Evolutionary conservation across 208 protist genomes (phyloP).

Genomic region (Wallacemonas sp.): DNA sequence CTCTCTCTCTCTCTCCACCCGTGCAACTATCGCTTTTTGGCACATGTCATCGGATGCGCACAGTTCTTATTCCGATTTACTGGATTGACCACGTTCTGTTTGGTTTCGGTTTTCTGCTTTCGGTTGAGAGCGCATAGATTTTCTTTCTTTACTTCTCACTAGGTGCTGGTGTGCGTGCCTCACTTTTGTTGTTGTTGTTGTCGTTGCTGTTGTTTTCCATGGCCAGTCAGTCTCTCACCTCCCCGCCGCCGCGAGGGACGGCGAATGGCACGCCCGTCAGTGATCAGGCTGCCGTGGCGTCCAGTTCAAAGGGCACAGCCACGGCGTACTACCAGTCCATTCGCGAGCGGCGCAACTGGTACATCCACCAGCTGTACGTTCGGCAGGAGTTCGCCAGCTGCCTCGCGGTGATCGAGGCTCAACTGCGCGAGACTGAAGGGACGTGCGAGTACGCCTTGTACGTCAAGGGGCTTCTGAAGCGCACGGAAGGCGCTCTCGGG

Average conservation of each 20-base stretch:
- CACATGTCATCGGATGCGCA: too few relatives aligned
- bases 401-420: slow-evolving; percentile 85
- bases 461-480: slow-evolving; percentile 92
- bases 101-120: too few relatives aligned
- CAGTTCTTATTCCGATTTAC: too few relatives aligned
- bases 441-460: slow-evolving; percentile 92
- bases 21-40: too few relatives aligned
- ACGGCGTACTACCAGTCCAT: slow-evolving; percentile 34
- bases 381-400: slow-evolving; percentile 90
- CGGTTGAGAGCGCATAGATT: too few relatives aligned
- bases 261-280: neutral
- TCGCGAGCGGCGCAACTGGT: slow-evolving; percentile 92
- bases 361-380: slow-evolving; percentile 94
- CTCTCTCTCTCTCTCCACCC: too few relatives aligned
- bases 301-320: neutral
- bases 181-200: slow-evolving; percentile 11
- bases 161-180: too few relatives aligned
- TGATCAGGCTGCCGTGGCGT: neutral
- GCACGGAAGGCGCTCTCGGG: slow-evolving; percentile 91
- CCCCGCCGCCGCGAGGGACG: neutral
- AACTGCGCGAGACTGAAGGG: slow-evolving; percentile 78
- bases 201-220: too few relatives aligned
- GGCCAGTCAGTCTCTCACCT: slow-evolving; percentile 1
- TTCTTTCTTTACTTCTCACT: too few relatives aligned
- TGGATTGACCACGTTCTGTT: too few relatives aligned